Evolutionary conservation across 345 rosid genomes (phyloP), one percentile per base, ranked within the genome.

Genomic region (Aurinia saxatilis): DNA sequence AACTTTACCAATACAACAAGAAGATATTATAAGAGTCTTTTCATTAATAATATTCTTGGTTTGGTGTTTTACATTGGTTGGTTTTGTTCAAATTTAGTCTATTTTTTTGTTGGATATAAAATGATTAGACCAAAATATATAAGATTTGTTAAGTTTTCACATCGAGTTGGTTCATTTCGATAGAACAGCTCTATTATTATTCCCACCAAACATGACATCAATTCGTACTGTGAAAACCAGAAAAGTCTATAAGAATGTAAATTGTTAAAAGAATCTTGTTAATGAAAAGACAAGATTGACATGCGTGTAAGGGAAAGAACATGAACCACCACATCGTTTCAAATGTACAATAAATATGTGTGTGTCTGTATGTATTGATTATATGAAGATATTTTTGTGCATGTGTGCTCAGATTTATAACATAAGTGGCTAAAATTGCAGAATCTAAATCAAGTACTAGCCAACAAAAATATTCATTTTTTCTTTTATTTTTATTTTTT

Each of bases 371-470:
- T 71, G 37, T 63, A 47, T 63, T 49, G 34, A 48, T 56, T 56
- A 71, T 17, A 63, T 63, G 34, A 64, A 64, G 70, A 71, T 71
- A 71, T 71, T 71, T 54, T 70, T 62, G 58, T 56, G 74, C 58
- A 38, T 70, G 50, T 61, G 46, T 62, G 46, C 29, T 49, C 19
- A 63, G 67, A 63, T 56, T 41, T 57, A 63, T 70, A 68, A 36
- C 40, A 46, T 21, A 55, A 34, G 65, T 63, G 75, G 75, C 60
- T 71, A 30, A 57, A 71, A 23, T 50, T 41, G 65, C 31, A 63
- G 75, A 71, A 71, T 71, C 76, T 59, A 72, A 65, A 72, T 35
- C 44, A 30, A 47, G 42, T 38, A 72, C 67, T 18, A 52, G 21
- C 44, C 71, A 51, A 13, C 23, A 14, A 7, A 15, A 19, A 38